Percentiles rank a stretch among this genome's conserved stretches.
phyloP scores from a whole-genome alignment of 257 asterid species.

The Primulina eburnea region DNA sequence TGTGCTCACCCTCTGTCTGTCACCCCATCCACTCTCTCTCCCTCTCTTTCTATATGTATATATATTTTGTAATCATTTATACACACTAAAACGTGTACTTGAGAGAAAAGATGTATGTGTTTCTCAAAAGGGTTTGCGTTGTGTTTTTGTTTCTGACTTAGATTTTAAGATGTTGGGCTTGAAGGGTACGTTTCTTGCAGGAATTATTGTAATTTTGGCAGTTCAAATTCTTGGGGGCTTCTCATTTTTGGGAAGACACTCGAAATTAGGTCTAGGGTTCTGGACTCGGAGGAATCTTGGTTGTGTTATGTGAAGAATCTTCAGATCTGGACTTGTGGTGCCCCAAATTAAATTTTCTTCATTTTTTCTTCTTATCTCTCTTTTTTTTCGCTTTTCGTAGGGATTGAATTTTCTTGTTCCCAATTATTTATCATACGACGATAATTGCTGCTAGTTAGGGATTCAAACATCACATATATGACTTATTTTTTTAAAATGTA shows the following conservation, averaged over 20 bases:
- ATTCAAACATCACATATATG: background rate
- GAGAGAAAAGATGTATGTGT: background rate
- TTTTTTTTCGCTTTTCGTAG: background rate
- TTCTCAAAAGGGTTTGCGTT: background rate
- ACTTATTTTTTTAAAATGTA: too few species aligned
- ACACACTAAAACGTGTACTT: background rate
- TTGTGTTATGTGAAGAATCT: background rate
- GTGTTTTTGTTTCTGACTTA: too few species aligned
- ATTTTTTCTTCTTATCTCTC: too few species aligned
- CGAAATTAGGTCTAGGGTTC: background rate
- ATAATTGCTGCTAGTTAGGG: background rate
- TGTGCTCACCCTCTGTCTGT: constrained; percentile 91
- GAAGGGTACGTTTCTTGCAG: too few species aligned
- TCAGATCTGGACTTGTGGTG: background rate
- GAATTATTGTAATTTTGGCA: too few species aligned
- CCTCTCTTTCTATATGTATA: too few species aligned
- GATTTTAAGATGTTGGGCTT: too few species aligned
- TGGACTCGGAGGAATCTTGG: background rate
- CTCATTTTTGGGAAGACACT: background rate
- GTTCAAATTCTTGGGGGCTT: background rate
- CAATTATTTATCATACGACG: too few species aligned
- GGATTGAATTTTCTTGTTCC: background rate
- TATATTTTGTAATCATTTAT: background rate
- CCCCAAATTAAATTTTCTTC: background rate
- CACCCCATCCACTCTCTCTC: constrained; percentile 46